A percentile compares a stretch with the other conserved stretches of the same genome.
phyloP scores from a whole-genome alignment of 306 rosid species.

The Ochetophila trinervis region DNA sequence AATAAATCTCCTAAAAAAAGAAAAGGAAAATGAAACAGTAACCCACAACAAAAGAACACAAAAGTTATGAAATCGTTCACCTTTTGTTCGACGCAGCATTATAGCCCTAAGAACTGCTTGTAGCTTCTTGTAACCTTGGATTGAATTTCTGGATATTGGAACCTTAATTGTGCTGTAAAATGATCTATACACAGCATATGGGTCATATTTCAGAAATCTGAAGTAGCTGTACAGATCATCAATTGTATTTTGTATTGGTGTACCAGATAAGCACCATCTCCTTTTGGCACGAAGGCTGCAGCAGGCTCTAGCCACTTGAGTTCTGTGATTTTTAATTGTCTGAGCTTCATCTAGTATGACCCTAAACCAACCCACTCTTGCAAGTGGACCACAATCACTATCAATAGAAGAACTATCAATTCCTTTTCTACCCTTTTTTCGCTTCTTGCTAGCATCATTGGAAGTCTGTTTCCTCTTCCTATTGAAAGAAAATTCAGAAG shows the following conservation, averaged over 20 bases:
- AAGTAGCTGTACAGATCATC: slow-evolving; percentile 96
- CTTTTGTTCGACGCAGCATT: slow-evolving; percentile 99
- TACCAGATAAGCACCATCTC: slow-evolving; percentile 99
- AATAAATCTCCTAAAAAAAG: background rate
- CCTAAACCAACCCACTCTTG: slow-evolving; percentile 91
- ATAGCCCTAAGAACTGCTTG: slow-evolving; percentile 97
- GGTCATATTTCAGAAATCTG: slow-evolving; percentile 93
- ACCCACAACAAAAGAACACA: background rate
- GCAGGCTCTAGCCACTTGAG: slow-evolving; percentile 99
- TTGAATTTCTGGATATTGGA: slow-evolving; percentile 79
- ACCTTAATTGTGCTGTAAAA: slow-evolving; percentile 80
- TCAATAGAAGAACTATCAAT: slow-evolving; percentile 52
- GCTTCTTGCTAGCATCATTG: slow-evolving; percentile 42
- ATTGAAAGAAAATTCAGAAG: slow-evolving; percentile 53
- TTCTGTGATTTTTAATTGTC: slow-evolving; percentile 95
- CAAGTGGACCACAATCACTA: slow-evolving; percentile 68
- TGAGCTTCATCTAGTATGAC: slow-evolving; percentile 98
- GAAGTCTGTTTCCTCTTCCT: slow-evolving; percentile 70
- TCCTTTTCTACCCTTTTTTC: slow-evolving; percentile 76
- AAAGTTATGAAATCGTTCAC: slow-evolving; percentile 32
- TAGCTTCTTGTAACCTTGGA: slow-evolving; percentile 94
- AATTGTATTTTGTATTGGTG: slow-evolving; percentile 90
- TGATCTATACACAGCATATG: slow-evolving; percentile 84
- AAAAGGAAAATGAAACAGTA: too few relatives aligned
- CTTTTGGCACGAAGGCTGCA: slow-evolving; percentile 94